Evolutionary conservation across 495 filamentous ascomycete species (phyloP), one percentile per base, ranked within the genome.

Genomic region (Penicillium silybi): DNA sequence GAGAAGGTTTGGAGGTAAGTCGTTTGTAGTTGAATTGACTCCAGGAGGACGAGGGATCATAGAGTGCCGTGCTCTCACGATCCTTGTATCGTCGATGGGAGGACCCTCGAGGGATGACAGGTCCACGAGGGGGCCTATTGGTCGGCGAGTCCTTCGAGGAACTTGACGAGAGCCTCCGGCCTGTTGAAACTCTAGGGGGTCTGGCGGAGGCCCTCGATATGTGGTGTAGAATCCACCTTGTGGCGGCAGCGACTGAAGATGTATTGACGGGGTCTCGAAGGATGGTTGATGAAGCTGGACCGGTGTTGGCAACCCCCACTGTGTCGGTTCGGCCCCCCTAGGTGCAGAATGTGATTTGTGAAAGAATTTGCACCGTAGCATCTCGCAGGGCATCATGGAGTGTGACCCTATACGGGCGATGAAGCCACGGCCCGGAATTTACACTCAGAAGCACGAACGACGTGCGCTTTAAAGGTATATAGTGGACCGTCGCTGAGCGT

Each of bases 91-190:
- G 9, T 45, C 22, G 20, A 73, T 57, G 11, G 66, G 65, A 39
- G 70, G 68, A 10, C 70, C 70, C 56, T 70, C 70, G 10, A 73
- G 58, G 9, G 67, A 71, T 11, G 70, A 73, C 22, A 73, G 67
- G 54, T 71, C 68, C 57, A 71, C 67, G 42, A 38, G 20, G 20
- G 48, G 41, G 18, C 18, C 3, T 17, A n/a, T n/a, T 19, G 4
- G 37, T 39, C 37, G n/a, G n/a, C 5, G 16, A 5, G 37, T 18
- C 9, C 4, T 32, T 39, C 15, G 37, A 39, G 37, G 37, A 19
- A 4, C 4, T 39, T 19, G 37, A 2, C 37, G 9, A 5, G 37
- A 39, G 37, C 37, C 13, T 39, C 15, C 16, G n/a, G 37, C 37
- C 7, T 19, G 16, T 6, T 39, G 16, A 19, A 39, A 16, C 1